phyloP scores from a whole-genome alignment of 2,329 filamentous ascomycete species.

The Sporothrix brunneoviolacea region DNA sequence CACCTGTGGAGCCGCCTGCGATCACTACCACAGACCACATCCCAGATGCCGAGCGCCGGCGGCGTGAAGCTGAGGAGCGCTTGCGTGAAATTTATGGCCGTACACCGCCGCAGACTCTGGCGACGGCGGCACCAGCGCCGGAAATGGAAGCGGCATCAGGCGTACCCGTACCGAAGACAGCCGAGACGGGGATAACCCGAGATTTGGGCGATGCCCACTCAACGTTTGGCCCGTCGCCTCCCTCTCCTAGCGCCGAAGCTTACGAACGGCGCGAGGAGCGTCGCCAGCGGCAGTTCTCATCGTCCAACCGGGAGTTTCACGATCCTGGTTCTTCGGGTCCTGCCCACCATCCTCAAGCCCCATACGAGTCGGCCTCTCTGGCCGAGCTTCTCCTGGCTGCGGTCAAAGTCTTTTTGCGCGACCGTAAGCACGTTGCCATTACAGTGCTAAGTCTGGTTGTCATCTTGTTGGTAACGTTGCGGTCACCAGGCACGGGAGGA shows the following conservation, averaged over 20 bases:
- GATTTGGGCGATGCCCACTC: slow-evolving; percentile 14
- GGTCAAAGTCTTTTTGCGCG: slow-evolving; percentile 46
- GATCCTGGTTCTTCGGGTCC: background rate
- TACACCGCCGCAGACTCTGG: slow-evolving; percentile 14
- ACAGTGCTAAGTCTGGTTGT: slow-evolving; percentile 47
- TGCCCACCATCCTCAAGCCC: background rate
- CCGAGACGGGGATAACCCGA: slow-evolving; percentile 15
- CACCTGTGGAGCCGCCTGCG: slow-evolving; percentile 16
- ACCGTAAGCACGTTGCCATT: slow-evolving; percentile 55
- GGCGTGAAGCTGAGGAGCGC: slow-evolving; percentile 42
- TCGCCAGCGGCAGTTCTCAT: slow-evolving; percentile 16
- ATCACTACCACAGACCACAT: slow-evolving; percentile 14
- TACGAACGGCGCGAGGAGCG: slow-evolving; percentile 27
- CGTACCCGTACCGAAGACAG: background rate
- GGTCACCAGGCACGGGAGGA: slow-evolving; percentile 22
- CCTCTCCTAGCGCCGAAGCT: slow-evolving; percentile 23
- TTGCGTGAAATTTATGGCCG: slow-evolving; percentile 49
- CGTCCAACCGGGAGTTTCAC: background rate
- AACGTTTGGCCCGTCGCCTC: slow-evolving; percentile 23
- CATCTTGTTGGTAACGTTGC: slow-evolving; percentile 40
- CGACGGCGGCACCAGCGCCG: background rate
- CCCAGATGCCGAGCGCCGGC: slow-evolving; percentile 25
- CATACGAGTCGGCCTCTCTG: slow-evolving; percentile 41
- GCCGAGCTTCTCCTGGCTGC: slow-evolving; percentile 49
- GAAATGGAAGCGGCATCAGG: background rate